phyloP scores from a whole-genome alignment of 345 rosid genomes.

The Syzygium aromaticum region DNA sequence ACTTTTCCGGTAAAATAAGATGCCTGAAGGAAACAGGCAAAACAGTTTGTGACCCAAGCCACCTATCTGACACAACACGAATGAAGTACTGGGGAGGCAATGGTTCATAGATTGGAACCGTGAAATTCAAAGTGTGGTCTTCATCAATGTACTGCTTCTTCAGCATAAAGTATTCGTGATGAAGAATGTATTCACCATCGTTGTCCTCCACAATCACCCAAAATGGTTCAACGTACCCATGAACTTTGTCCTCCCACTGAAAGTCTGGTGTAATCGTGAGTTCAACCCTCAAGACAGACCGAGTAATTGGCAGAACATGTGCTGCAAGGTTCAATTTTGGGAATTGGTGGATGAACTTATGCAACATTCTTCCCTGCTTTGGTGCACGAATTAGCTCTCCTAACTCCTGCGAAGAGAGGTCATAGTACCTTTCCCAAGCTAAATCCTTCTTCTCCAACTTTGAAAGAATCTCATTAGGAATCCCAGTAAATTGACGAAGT shows the following conservation, averaged over 20 bases:
- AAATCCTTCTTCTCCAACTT: conserved; percentile 94
- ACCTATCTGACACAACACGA: conserved; percentile 84
- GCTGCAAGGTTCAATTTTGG: conserved; percentile 81
- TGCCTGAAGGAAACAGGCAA: conserved; percentile 91
- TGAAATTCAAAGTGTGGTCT: conserved; percentile 82
- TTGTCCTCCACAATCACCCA: conserved; percentile 97
- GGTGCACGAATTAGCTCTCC: conserved; percentile 85
- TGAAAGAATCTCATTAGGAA: conserved; percentile 72
- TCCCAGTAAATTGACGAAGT: conserved; percentile 77
- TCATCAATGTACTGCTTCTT: conserved; percentile 84
- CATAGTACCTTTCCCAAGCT: conserved; percentile 97
- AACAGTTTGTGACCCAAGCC: conserved; percentile 91
- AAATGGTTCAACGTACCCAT: conserved; percentile 92
- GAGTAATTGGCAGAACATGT: conserved; percentile 88
- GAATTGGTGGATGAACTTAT: conserved; percentile 84
- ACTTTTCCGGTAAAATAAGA: conserved; percentile 93
- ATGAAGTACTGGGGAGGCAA: conserved; percentile 92
- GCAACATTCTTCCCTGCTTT: conserved; percentile 85
- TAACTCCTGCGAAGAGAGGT: conserved; percentile 80
- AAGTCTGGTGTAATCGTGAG: conserved; percentile 91
- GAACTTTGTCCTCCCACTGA: conserved; percentile 91
- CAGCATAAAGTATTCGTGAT: conserved; percentile 87
- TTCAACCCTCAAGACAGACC: conserved; percentile 74
- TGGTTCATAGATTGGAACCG: conserved; percentile 89
- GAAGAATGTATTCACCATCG: conserved; percentile 86